Conservation (phyloP, 2,329 filamentous ascomycete species). For the Venturia oleaginea region DNA sequence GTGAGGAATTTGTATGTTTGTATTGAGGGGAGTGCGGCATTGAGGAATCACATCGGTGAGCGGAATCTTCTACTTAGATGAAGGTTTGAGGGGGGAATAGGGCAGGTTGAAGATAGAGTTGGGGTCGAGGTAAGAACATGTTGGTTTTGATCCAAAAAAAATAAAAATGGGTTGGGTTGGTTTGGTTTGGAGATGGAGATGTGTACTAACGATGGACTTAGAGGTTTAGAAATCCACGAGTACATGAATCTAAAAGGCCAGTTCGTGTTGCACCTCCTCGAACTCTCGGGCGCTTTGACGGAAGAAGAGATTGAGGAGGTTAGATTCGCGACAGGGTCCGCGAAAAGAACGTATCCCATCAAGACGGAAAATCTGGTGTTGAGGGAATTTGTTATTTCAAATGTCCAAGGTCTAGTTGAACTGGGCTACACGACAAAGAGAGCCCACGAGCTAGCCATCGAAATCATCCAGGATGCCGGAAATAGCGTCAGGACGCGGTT, state of each 20-base stretch:
- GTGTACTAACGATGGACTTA: background rate
- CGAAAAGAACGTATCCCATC: background rate
- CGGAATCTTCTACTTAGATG: slow-evolving; percentile 23
- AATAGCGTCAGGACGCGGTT: background rate
- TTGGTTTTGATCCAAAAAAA: background rate
- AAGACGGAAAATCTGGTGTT: background rate
- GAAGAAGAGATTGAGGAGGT: background rate
- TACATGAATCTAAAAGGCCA: background rate
- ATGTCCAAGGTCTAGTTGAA: background rate
- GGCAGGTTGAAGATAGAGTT: background rate
- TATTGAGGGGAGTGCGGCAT: slow-evolving; percentile 24
- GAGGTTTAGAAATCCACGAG: background rate
- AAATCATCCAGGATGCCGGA: background rate
- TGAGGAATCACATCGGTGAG: slow-evolving; percentile 31
- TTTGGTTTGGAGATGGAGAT: background rate
- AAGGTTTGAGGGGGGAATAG: background rate
- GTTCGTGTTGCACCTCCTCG: background rate
- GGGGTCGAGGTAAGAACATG: background rate
- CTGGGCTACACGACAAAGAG: background rate
- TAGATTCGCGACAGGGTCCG: background rate
- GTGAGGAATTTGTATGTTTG: slow-evolving; percentile 30
- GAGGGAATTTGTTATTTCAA: background rate
- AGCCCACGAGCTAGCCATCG: background rate
- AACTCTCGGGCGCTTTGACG: background rate
- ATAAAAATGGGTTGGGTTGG: too few relatives aligned